Percentiles rank a stretch among this genome's conserved stretches.
These are phyloP conservation scores for Lipomyces starkeyi DNA, from an alignment of 805 yeast genomes.

Conservation along the genomic window DNA sequence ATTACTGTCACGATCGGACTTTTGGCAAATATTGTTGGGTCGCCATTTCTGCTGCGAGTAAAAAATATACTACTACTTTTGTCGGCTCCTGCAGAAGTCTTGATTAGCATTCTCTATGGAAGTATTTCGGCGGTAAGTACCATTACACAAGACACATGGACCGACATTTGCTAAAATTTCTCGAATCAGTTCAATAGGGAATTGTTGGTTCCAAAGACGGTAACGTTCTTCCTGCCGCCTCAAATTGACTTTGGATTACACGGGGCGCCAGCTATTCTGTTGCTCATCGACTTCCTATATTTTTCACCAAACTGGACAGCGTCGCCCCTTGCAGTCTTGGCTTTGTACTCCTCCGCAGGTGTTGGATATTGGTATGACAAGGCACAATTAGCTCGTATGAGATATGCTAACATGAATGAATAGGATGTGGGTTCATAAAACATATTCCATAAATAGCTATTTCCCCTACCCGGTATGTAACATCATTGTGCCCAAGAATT, in stretches of 20 bases:
- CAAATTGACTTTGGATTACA: conserved; percentile 31
- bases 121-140: conserved; percentile 18
- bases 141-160: not conserved
- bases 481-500: not conserved
- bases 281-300: conserved; percentile 25
- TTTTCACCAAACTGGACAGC: conserved; percentile 26
- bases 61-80: conserved; percentile 20
- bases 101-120: conserved; percentile 30
- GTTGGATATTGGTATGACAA: conserved; percentile 30
- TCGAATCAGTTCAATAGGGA: conserved; percentile 15
- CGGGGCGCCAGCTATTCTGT: conserved; percentile 30
- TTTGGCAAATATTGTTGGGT: conserved; percentile 20
- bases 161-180: not conserved
- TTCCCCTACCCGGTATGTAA: conserved; percentile 31
- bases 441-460: conserved; percentile 20
- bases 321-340: conserved; percentile 1
- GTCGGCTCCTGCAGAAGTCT: conserved; percentile 30
- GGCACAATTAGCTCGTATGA: not conserved
- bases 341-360: conserved; percentile 17
- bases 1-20: conserved; percentile 29
- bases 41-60: conserved; percentile 11
- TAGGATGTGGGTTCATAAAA: conserved; percentile 34
- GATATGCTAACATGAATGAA: not conserved
- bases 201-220: conserved; percentile 22
- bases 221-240: conserved; percentile 19